phyloP scores from a whole-genome alignment of 1,284 basidiomycete genomes.

The Melanopsichium pennsylvanicum region DNA sequence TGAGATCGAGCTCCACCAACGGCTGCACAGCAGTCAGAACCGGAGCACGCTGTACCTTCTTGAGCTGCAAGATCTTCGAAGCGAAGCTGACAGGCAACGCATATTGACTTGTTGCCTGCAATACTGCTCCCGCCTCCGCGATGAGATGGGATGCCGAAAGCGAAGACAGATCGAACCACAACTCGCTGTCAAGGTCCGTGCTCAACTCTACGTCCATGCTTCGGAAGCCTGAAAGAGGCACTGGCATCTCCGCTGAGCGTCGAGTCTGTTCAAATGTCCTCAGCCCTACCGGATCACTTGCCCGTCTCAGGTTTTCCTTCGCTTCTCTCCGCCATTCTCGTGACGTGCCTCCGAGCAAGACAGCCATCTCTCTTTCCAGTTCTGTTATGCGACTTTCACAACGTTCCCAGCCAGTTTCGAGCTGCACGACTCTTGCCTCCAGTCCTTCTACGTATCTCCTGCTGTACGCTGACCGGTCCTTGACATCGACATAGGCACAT shows the following conservation, averaged over 20 bases:
- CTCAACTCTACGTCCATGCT: too few species aligned
- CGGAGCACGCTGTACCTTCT: neutral
- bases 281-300: constrained; percentile 9
- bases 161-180: neutral
- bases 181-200: too few species aligned
- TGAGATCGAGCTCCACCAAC: neutral
- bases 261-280: too few species aligned
- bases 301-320: neutral
- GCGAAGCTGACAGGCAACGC: too few species aligned
- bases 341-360: neutral
- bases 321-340: neutral
- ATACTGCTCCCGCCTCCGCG: neutral
- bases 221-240: too few species aligned
- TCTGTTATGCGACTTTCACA: too few species aligned
- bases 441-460: constrained; percentile 47
- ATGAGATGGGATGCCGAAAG: constrained; percentile 2
- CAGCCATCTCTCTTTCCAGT: constrained; percentile 17
- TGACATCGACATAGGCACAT: constrained; percentile 45
- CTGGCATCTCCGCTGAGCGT: too few species aligned
- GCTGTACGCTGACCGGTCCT: constrained; percentile 44
- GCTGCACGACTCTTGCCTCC: constrained; percentile 40
- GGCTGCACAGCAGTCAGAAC: neutral
- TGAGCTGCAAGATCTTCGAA: too few species aligned
- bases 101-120: too few species aligned
- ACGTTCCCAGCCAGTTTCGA: too few species aligned